phyloP scores from a whole-genome alignment of 768 basidiomycete genomes.

The Lactarius tabidus region DNA sequence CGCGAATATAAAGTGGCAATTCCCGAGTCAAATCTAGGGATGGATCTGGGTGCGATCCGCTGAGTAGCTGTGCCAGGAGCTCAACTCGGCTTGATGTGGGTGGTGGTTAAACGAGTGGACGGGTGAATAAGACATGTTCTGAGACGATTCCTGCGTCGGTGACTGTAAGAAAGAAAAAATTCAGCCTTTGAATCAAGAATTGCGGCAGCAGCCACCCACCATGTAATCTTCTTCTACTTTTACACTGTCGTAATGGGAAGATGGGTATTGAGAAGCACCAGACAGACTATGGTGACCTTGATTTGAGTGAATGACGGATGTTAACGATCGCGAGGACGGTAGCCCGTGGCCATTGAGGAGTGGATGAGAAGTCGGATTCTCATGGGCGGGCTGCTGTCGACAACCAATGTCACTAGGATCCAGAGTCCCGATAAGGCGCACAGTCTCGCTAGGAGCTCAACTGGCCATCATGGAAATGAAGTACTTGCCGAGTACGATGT shows the following conservation, averaged over 20 bases:
- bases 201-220: conserved; percentile 1
- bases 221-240: conserved; percentile 29
- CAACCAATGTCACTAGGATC: conserved; percentile 59
- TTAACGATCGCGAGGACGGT: conserved; percentile 15
- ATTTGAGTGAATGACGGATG: conserved; percentile 25
- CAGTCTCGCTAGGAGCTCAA: conserved; percentile 31
- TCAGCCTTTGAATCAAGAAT: neutral
- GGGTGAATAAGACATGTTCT: conserved; percentile 21
- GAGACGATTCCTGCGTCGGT: conserved; percentile 25
- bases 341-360: conserved; percentile 16
- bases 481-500: conserved; percentile 82
- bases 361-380: conserved; percentile 45
- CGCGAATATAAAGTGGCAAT: conserved; percentile 14
- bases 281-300: conserved; percentile 47
- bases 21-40: conserved; percentile 39
- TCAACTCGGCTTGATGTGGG: conserved; percentile 39
- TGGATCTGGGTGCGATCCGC: conserved; percentile 61
- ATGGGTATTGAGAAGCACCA: conserved; percentile 22
- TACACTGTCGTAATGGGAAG: conserved; percentile 24
- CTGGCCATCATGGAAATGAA: conserved; percentile 39
- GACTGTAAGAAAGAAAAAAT: conserved; percentile 13
- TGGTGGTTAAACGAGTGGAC: conserved; percentile 26
- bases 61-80: conserved; percentile 62
- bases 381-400: conserved; percentile 66
- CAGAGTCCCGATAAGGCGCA: conserved; percentile 38